A percentile compares a stretch with the other conserved stretches of the same genome.
These are phyloP conservation scores for Botrytis paeoniae DNA, from an alignment of 2,329 filamentous ascomycete species.

Conservation along the genomic window DNA sequence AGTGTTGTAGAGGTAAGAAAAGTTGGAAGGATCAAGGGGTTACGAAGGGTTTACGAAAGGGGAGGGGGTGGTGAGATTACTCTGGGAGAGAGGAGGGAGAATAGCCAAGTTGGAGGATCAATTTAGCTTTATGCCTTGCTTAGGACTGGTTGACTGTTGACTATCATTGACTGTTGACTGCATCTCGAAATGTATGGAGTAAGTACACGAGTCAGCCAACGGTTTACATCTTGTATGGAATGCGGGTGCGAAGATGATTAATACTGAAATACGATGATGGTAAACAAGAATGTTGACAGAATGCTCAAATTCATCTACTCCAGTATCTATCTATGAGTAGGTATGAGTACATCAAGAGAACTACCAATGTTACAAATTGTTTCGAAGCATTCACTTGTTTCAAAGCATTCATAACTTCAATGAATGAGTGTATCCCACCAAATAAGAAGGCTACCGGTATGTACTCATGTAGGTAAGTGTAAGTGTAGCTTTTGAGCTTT, in stretches of 20 bases:
- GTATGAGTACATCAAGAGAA: neutral
- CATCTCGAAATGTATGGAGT: neutral
- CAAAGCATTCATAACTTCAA: neutral
- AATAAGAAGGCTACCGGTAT: neutral
- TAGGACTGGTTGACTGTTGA: conserved; percentile 1
- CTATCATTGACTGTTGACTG: neutral
- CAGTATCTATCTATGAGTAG: neutral
- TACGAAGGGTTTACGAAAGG: neutral
- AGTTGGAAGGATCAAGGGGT: neutral
- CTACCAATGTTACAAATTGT: neutral
- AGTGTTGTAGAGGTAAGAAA: neutral
- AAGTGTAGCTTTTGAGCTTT: neutral
- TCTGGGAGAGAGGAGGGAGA: neutral
- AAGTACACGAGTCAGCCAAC: neutral
- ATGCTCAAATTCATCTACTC: neutral
- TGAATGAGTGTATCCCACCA: neutral
- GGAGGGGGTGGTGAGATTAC: neutral
- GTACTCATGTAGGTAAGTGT: neutral
- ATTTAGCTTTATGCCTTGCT: neutral
- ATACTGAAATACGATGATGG: neutral
- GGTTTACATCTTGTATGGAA: neutral
- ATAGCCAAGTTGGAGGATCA: neutral
- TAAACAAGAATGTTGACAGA: neutral
- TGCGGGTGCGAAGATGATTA: neutral
- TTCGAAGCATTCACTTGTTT: neutral